Evolutionary conservation across 2,329 filamentous ascomycete species (phyloP), one percentile per base, ranked within the genome.

Genomic region (Xylariaceae sp.): DNA sequence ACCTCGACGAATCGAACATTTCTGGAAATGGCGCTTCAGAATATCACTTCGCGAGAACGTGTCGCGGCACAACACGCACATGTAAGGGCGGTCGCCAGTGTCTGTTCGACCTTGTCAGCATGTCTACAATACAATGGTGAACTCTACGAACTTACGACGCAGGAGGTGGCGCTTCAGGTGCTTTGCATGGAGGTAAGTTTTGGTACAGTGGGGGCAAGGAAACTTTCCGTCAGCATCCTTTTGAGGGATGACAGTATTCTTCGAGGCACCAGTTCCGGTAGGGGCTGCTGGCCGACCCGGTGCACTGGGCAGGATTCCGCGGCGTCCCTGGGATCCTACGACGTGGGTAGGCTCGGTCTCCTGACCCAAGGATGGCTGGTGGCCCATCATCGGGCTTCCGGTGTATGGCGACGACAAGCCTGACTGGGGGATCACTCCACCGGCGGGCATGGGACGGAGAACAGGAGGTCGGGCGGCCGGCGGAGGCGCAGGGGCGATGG

Each of bases 151-250:
- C 91, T 91, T 82, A 96, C 92, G 94, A 80, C 94, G 82, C 65
- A 97, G 78, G 56, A 97, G 81, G 80, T 97, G 94, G 67, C 94
- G 88, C 81, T 97, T 97, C 65, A 97, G 74, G 74, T 97, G 94
- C 79, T 99, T 97, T 46, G 92, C 88, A 71, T 97, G 94, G 55
- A 97, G 80, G 70, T 99, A 99, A 5, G 91, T 96, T 79, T 97
- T 97, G 67, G 90, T 96, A 76, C 94, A 99, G 72, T 97, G 91
- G 66, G 91, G 91, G 75, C 94, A 99, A 57, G 94, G 92, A 70
- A 95, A 99, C 77, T 97, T 97, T 69, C 94, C 94, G 71, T 97
- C 92, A 6, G 91, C 90, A 72, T 97, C 92, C 77, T 97, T 96
- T 64, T 89, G 87, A 12, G 91, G 91, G 60, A 95, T 94, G 59